Conservation (phyloP, 2,329 filamentous ascomycete species). For the Trichoderma afroharzianum region DNA sequence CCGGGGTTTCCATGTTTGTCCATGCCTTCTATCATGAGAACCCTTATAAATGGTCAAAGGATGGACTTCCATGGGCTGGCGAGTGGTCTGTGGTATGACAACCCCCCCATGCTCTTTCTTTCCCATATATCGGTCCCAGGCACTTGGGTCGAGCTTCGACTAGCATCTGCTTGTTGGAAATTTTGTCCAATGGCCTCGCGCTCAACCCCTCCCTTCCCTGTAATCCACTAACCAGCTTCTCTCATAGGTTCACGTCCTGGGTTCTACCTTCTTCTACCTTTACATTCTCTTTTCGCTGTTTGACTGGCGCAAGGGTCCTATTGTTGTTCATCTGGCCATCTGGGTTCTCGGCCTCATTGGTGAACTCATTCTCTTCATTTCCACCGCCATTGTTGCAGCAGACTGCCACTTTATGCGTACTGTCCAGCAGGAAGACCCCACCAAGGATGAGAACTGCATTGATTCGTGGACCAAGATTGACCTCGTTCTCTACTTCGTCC, state of each 20-base stretch:
- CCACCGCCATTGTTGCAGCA: slow-evolving; percentile 66
- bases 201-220: not conserved
- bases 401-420: slow-evolving; percentile 58
- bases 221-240: slow-evolving; percentile 1
- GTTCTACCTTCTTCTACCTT: slow-evolving; percentile 81
- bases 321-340: slow-evolving; percentile 70
- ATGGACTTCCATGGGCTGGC: slow-evolving; percentile 67
- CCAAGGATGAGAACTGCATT: slow-evolving; percentile 30
- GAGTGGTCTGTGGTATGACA: slow-evolving; percentile 68
- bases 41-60: slow-evolving; percentile 36
- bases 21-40: slow-evolving; percentile 60
- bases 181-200: not conserved
- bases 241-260: slow-evolving; percentile 74
- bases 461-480: slow-evolving; percentile 51
- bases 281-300: slow-evolving; percentile 83
- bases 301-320: slow-evolving; percentile 78
- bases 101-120: not conserved
- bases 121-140: not conserved
- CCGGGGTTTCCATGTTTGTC: slow-evolving; percentile 67
- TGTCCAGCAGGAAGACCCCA: slow-evolving; percentile 27
- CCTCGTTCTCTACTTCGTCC: slow-evolving; percentile 62
- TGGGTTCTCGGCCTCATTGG: slow-evolving; percentile 72
- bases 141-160: not conserved
- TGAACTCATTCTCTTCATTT: slow-evolving; percentile 68
- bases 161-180: not conserved